phyloP scores from a whole-genome alignment of 2,329 filamentous ascomycete species.

The Aspergillus alliaceus region DNA sequence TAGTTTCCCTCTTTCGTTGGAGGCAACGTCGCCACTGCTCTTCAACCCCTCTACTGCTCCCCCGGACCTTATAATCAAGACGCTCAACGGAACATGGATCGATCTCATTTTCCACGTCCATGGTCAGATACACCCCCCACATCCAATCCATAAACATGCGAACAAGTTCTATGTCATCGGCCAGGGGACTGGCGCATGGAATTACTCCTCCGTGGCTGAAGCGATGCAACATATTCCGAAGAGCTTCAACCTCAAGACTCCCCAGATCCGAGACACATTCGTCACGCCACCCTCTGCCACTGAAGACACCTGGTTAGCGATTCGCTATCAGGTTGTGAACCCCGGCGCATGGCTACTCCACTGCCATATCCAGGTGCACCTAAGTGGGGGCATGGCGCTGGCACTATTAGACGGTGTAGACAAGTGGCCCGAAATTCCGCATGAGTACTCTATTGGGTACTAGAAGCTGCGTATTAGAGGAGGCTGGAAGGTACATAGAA shows the following conservation, averaged over 20 bases:
- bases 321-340: conserved; percentile 55
- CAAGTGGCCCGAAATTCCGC: conserved; percentile 30
- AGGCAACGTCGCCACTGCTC: conserved; percentile 46
- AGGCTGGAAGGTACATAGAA: too few species aligned
- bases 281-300: conserved; percentile 36
- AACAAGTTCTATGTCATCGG: conserved; percentile 62
- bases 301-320: conserved; percentile 48
- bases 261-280: conserved; percentile 55
- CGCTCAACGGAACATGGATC: conserved; percentile 52
- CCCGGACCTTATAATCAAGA: conserved; percentile 51
- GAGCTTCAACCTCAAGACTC: conserved; percentile 58
- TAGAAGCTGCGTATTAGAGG: too few species aligned
- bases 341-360: conserved; percentile 58
- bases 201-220: conserved; percentile 55
- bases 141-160: conserved; percentile 66
- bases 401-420: conserved; percentile 48
- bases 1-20: conserved; percentile 41
- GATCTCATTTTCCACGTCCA: conserved; percentile 55
- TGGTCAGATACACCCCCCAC: conserved; percentile 52
- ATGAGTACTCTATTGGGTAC: conserved; percentile 25
- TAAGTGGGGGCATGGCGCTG: conserved; percentile 57
- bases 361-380: conserved; percentile 57
- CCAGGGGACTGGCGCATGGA: conserved; percentile 51
- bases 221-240: conserved; percentile 49
- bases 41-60: conserved; percentile 44